Evolutionary conservation across 148 eudicot genomes (phyloP), one percentile per base, ranked within the genome.

Genomic region (Nyssa sinensis): DNA sequence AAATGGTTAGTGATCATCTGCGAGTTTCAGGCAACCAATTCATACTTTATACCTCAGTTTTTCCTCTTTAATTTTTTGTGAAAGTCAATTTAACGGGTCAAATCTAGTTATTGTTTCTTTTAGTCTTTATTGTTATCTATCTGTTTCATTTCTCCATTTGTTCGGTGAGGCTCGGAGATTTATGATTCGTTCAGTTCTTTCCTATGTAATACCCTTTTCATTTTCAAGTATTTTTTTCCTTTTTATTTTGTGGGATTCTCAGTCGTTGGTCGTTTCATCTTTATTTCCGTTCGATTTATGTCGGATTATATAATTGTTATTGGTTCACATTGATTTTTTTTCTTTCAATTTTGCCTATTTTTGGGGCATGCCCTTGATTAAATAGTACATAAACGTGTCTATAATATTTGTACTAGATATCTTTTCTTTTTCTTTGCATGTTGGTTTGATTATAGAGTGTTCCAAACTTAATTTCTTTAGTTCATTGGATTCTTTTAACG

Each of bases 1-100:
- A 59, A 62, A 62, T 72, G 75, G 75, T 72, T 25, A 29, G 75
- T 72, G 17, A 72, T 61, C 59, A 9, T 62, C 58, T 21, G 12
- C 39, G 11, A 27, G 16, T 39, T 32, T 60, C 74, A 60, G n/a
- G 27, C 35, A 10, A 27, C 33, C 73, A 29, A 69, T 58, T 24
- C 27, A 24, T 39, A 7, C 62, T 29, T 55, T 21, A 31, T 33
- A 51, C 13, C 23, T 1, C 23, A 51, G 21, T 51, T 51, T 17
- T 4, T 23, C 8, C 8, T 17, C 59, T 55, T 7, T 3, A 19
- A 55, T 55, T 55, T 1, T 33, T 23, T 29, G 12, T 17, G 32
- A 55, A 32, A 14, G 53, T 61, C 33, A 37, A 59, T 24, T 17
- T 30, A 21, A 12, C 21, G 0, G 21, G 12, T 49, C 0, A 1